Percentiles rank a stretch among this genome's conserved stretches.
Conservation (phyloP, 768 basidiomycete species). For the Phlegmacium glaucopus region DNA sequence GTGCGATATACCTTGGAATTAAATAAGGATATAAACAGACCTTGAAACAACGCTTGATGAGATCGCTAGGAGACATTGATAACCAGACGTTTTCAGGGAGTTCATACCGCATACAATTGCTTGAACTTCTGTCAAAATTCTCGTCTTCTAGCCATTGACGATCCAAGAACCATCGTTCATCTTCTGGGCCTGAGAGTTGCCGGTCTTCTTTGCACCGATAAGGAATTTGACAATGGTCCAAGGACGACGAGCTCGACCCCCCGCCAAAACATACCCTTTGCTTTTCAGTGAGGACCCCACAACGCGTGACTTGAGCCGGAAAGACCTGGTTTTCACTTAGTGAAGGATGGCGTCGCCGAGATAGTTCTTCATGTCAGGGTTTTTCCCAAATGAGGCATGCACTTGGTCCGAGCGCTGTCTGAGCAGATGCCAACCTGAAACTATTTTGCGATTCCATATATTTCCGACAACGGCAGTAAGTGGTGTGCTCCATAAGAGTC, state of each 20-base stretch:
- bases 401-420: too few relatives aligned
- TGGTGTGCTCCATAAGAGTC: too few relatives aligned
- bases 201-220: conserved; percentile 92
- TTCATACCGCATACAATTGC: conserved; percentile 99
- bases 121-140: conserved; percentile 95
- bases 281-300: too few relatives aligned
- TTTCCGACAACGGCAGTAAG: too few relatives aligned
- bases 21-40: conserved; percentile 28
- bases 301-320: too few relatives aligned
- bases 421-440: too few relatives aligned
- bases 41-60: conserved; percentile 97
- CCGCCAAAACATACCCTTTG: too few relatives aligned
- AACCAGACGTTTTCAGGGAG: conserved; percentile 99
- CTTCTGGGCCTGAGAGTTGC: conserved; percentile 82
- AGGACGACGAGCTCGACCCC: conserved; percentile 97
- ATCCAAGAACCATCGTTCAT: conserved; percentile 93
- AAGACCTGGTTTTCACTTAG: too few relatives aligned
- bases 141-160: conserved; percentile 93
- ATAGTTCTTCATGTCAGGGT: too few relatives aligned
- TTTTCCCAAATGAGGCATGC: too few relatives aligned
- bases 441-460: too few relatives aligned
- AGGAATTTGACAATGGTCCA: conserved; percentile 94
- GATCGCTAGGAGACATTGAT: conserved; percentile 93
- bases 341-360: too few relatives aligned
- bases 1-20: neutral